These are phyloP conservation scores for Erythrobasidium yunnanense DNA, from an alignment of 768 basidiomycete genomes.

Conservation along the genomic window DNA sequence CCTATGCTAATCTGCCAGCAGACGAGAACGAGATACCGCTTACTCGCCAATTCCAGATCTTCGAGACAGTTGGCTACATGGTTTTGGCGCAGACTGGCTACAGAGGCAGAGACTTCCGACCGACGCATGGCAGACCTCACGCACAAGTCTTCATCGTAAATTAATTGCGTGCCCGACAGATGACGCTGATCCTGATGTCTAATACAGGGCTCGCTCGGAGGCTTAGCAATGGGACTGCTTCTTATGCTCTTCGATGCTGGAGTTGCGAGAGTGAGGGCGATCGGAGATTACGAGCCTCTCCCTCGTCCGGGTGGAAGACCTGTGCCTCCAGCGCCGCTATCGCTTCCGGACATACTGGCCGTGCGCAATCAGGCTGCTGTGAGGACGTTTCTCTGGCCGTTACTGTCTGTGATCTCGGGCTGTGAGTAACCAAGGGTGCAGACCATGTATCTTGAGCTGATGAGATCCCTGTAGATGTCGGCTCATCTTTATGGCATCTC, in stretches of 20 bases:
- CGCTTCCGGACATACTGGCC: neutral
- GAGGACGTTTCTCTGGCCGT: neutral
- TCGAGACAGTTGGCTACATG: neutral
- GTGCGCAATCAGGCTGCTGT: neutral
- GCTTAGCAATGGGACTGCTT: neutral
- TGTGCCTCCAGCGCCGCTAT: neutral
- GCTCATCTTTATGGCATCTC: neutral
- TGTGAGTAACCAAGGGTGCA: too few relatives aligned
- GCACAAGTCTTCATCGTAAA: neutral
- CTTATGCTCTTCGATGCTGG: neutral
- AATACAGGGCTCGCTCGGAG: neutral
- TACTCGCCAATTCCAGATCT: neutral
- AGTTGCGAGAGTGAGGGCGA: neutral
- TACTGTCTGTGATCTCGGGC: neutral
- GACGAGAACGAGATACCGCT: too few relatives aligned
- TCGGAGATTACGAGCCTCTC: neutral
- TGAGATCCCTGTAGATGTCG: neutral
- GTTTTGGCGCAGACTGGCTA: neutral
- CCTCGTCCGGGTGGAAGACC: neutral
- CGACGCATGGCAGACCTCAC: neutral
- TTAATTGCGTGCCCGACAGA: too few relatives aligned
- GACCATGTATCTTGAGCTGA: too few relatives aligned
- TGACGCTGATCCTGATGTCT: too few relatives aligned
- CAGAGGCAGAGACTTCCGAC: neutral
- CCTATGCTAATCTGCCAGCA: too few relatives aligned